These are phyloP conservation scores for Athelia psychrophila DNA, from an alignment of 1,284 basidiomycete genomes.

Conservation along the genomic window DNA sequence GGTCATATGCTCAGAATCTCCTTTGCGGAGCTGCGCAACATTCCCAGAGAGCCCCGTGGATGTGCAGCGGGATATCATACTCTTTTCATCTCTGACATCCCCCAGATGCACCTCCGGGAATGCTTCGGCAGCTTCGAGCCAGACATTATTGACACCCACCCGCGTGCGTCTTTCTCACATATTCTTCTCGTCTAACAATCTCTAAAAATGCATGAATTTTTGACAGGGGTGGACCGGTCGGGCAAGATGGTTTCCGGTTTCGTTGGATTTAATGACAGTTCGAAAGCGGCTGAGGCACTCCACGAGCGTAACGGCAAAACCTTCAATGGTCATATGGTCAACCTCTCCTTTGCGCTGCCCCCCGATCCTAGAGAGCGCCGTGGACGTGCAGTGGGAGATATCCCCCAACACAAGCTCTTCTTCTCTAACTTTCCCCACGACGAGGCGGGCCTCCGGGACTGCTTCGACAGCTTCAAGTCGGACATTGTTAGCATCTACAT, in stretches of 20 bases:
- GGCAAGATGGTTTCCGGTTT: conserved; percentile 39
- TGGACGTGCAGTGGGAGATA: conserved; percentile 35
- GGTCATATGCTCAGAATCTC: no score
- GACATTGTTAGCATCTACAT: conserved; percentile 11
- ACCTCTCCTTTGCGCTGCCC: conserved; percentile 32
- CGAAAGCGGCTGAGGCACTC: conserved; percentile 32
- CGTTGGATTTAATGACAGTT: conserved; percentile 34
- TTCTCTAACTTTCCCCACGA: conserved; percentile 29
- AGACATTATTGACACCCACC: conserved; percentile 6
- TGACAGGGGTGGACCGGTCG: conserved; percentile 20
- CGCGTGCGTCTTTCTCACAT: conserved; percentile 30
- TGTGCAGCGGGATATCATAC: no score
- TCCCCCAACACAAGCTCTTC: conserved; percentile 37
- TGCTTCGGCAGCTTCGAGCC: background rate
- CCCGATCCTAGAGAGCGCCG: no score
- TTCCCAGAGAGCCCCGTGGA: no score
- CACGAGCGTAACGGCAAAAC: conserved; percentile 35
- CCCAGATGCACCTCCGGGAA: no score
- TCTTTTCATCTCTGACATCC: no score
- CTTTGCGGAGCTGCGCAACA: no score
- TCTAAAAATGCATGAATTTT: background rate
- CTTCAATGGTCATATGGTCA: conserved; percentile 39
- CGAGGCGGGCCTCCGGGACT: conserved; percentile 21
- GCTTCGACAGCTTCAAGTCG: background rate
- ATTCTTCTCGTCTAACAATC: conserved; percentile 1